Evolutionary conservation across 805 yeast species (phyloP), one percentile per base, ranked within the genome.

Genomic region (Lipomyces yamanashiensis): DNA sequence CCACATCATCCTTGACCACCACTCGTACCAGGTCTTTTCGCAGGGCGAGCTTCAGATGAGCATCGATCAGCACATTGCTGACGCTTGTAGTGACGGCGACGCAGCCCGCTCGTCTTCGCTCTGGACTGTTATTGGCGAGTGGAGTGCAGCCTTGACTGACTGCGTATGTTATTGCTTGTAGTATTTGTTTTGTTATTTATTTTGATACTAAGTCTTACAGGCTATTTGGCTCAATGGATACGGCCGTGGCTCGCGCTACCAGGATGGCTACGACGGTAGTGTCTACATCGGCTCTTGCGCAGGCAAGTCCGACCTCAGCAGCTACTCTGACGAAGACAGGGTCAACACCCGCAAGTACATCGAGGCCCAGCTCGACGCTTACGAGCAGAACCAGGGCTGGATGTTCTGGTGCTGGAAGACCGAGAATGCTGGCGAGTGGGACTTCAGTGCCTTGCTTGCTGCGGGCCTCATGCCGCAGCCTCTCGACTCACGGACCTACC

Each of bases 321-420:
- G 82, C 55, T 92, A 95, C 90, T 78, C 89, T 7, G 80, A 78
- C 9, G 82, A 83, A 45, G 82, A 83, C 72, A 84, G 82, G 74
- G 72, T 71, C 28, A 80, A 85, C 68, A 84, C 87, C 53, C 86
- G 97, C 75, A 81, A 79, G 71, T 91, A 81, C 74, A 80, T 92
- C 56, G 97, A 92, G 79, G 96, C 97, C 54, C 97, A 92, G 81
- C 79, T 92, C 73, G 97, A 92, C 74, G 90, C 97, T 1, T 87
- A 81, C 73, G 90, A 87, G 71, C 82, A 82, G 71, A 58, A 85
- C n/a, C 83, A 81, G 41, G 98, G 98, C 39, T 92, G 97, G 97
- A 84, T 90, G 62, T 88, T 89, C 80, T 92, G 98, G 98, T 85
- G 88, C 75, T 92, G 90, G 88, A 92, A 92, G 81, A 89, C 96